These are phyloP conservation scores for Nemania abortiva DNA, from an alignment of 2,329 filamentous ascomycete genomes.

Conservation along the genomic window DNA sequence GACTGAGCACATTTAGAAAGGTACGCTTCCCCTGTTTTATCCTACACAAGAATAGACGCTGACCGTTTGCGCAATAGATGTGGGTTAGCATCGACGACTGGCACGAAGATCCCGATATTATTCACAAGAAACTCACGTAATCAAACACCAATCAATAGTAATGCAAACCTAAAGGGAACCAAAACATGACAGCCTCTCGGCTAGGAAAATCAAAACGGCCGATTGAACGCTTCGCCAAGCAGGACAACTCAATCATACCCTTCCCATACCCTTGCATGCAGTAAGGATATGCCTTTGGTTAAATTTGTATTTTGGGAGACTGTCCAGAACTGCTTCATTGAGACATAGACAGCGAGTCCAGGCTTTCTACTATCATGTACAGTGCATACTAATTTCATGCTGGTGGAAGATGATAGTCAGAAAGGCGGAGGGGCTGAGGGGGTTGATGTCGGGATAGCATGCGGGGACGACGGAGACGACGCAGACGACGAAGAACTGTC, in stretches of 20 bases:
- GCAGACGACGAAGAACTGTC: constrained; percentile 32
- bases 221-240: background rate
- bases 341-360: background rate
- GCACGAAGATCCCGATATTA: constrained; percentile 99
- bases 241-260: constrained; percentile 5
- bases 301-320: constrained; percentile 14
- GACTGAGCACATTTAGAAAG: constrained; percentile 98
- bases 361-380: constrained; percentile 15
- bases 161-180: constrained; percentile 14
- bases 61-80: constrained; percentile 73
- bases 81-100: constrained; percentile 99
- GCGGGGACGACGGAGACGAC: background rate
- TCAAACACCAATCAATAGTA: constrained; percentile 15
- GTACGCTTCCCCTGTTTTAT: constrained; percentile 62
- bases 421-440: constrained; percentile 7
- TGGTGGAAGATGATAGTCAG: constrained; percentile 5
- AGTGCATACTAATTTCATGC: constrained; percentile 17
- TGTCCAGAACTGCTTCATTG: background rate
- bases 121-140: constrained; percentile 96
- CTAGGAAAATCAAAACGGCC: constrained; percentile 3
- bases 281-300: constrained; percentile 11
- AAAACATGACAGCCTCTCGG: constrained; percentile 1
- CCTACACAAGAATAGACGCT: constrained; percentile 27
- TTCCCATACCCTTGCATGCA: constrained; percentile 18
- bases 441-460: background rate